Conservation (phyloP, 2,329 filamentous ascomycete species). For the Massarina eburnea region DNA sequence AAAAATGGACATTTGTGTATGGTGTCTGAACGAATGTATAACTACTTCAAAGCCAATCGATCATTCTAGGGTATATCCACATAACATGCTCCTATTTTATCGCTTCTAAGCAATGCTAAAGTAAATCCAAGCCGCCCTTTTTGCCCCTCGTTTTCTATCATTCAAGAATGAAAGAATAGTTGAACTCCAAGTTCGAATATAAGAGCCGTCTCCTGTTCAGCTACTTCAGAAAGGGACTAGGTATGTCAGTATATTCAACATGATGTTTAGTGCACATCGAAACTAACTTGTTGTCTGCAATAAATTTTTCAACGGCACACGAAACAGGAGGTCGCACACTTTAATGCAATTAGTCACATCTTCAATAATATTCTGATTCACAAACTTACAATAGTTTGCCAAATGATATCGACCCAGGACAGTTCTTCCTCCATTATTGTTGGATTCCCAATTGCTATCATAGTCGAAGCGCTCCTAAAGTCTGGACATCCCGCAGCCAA, state of each 20-base stretch:
- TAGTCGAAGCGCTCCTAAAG: neutral
- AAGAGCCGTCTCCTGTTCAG: too few relatives aligned
- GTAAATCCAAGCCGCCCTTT: neutral
- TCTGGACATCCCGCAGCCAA: neutral
- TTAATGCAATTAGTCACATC: neutral
- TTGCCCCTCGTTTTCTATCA: too few relatives aligned
- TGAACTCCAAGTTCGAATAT: too few relatives aligned
- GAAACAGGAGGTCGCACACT: neutral
- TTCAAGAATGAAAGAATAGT: too few relatives aligned
- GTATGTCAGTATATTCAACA: too few relatives aligned
- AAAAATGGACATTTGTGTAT: slow-evolving; percentile 29
- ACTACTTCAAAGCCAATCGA: neutral
- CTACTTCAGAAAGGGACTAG: too few relatives aligned
- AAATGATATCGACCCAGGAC: neutral
- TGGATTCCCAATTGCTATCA: neutral
- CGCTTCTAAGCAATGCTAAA: neutral
- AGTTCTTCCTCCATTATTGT: neutral
- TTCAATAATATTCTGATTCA: neutral
- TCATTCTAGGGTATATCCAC: neutral
- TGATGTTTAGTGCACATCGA: too few relatives aligned
- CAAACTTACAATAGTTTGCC: neutral
- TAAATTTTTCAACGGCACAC: too few relatives aligned
- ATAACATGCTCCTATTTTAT: neutral
- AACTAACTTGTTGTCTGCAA: too few relatives aligned
- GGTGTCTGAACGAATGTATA: slow-evolving; percentile 18